Percentiles rank a stretch among this genome's conserved stretches.
phyloP scores from a whole-genome alignment of 164 flowering plant genomes.

The Paratinospora sagittata region DNA sequence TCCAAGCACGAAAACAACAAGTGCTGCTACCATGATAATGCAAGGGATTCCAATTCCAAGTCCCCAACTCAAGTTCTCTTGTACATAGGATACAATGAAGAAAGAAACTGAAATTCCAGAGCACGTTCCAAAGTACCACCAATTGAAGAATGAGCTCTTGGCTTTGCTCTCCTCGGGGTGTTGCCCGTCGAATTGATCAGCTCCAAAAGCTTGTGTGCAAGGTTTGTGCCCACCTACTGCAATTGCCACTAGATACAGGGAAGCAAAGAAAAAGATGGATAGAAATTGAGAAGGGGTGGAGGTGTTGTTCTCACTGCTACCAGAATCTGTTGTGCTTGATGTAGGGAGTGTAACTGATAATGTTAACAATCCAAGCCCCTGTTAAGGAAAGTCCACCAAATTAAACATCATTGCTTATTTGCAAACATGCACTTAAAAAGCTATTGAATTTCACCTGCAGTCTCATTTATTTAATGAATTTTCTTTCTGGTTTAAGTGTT shows the following conservation, averaged over 20 bases:
- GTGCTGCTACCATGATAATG: constrained; percentile 12
- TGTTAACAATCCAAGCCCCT: constrained; percentile 22
- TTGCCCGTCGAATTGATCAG: constrained; percentile 16
- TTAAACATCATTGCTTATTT: no score
- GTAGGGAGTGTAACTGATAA: constrained; percentile 17
- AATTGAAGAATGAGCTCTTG: constrained; percentile 21
- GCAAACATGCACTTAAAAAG: no score
- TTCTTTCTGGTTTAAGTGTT: no score
- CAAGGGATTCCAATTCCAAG: constrained; percentile 17
- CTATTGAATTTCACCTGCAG: no score
- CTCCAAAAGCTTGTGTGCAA: constrained; percentile 21
- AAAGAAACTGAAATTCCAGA: neutral
- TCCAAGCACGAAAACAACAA: constrained; percentile 13
- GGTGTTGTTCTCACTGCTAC: neutral
- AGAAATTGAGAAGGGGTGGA: constrained; percentile 11
- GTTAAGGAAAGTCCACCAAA: no score
- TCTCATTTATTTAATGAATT: no score
- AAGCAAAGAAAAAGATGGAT: constrained; percentile 17
- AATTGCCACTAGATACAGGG: constrained; percentile 20
- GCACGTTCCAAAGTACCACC: constrained; percentile 18
- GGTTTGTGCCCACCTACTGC: constrained; percentile 20
- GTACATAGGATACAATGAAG: constrained; percentile 8
- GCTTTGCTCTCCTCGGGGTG: constrained; percentile 6
- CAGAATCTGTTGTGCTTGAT: neutral
- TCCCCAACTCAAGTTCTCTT: constrained; percentile 18